These are phyloP conservation scores for Pouteria glomerata DNA, from an alignment of 148 eudicot species.

Conservation along the genomic window DNA sequence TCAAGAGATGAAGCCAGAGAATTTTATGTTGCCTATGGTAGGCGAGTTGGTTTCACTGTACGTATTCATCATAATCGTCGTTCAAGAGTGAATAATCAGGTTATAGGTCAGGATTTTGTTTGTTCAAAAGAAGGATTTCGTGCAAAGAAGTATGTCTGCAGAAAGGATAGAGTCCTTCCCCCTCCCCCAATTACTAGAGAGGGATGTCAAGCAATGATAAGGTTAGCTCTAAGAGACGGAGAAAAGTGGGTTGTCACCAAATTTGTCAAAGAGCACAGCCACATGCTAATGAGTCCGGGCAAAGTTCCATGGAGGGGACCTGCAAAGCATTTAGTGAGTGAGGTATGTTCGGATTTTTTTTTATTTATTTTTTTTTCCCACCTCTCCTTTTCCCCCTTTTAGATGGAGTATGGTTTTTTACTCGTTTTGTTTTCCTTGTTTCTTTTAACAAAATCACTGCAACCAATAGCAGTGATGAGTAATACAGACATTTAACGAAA, in stretches of 20 bases:
- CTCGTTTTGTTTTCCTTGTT: too few species aligned
- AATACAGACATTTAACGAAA: too few species aligned
- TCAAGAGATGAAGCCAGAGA: constrained; percentile 10
- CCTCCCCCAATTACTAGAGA: constrained; percentile 8
- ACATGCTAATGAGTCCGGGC: not conserved
- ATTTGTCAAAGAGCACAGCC: too few species aligned
- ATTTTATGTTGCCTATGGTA: constrained; percentile 2
- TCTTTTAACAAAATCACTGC: too few species aligned
- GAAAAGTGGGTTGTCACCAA: constrained; percentile 1
- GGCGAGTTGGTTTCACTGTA: constrained; percentile 1
- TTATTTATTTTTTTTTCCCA: too few species aligned
- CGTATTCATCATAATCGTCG: constrained; percentile 8
- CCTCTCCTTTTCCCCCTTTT: too few species aligned
- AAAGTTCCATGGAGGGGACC: constrained; percentile 7
- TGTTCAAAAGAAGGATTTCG: constrained; percentile 10
- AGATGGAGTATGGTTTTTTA: too few species aligned
- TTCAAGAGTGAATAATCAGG: constrained; percentile 8
- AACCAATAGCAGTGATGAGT: too few species aligned
- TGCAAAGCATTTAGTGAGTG: constrained; percentile 2
- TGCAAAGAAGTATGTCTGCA: constrained; percentile 3
- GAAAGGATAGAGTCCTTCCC: constrained; percentile 6
- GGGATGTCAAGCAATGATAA: constrained; percentile 10
- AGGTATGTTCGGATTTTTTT: not conserved
- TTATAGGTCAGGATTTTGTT: constrained; percentile 10
- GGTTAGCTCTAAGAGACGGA: constrained; percentile 1